Evolutionary conservation across 768 basidiomycete species (phyloP).

Genomic region (Mycena rosella): DNA sequence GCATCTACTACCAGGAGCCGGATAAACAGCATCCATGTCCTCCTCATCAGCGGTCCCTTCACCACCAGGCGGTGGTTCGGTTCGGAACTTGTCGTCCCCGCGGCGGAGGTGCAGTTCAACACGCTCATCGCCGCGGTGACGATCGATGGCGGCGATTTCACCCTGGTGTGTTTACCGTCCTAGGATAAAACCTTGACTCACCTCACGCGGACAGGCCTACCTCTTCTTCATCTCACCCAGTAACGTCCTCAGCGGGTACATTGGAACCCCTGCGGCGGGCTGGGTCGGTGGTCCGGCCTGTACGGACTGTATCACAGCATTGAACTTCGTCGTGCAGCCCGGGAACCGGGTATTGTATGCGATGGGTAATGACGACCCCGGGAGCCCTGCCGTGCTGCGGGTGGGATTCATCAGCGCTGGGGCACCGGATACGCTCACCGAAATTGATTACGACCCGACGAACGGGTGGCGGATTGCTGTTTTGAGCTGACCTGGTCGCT

Average conservation of each 20-base stretch:
- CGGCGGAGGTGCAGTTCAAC: background rate
- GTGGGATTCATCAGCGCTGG: conserved; percentile 4
- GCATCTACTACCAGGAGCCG: background rate
- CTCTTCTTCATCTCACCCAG: background rate
- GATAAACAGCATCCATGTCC: background rate
- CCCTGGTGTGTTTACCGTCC: background rate
- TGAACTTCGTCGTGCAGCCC: background rate
- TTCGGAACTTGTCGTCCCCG: background rate
- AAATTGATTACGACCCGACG: background rate
- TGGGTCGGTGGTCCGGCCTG: background rate
- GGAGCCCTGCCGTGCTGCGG: background rate
- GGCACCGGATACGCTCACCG: background rate
- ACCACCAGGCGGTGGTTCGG: background rate
- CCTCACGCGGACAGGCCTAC: background rate
- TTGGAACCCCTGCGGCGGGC: background rate
- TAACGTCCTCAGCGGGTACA: background rate
- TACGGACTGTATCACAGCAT: background rate
- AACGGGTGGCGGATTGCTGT: conserved; percentile 1
- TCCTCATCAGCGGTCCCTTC: background rate
- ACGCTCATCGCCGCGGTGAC: background rate
- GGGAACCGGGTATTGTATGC: background rate
- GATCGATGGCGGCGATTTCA: background rate
- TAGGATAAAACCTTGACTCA: background rate
- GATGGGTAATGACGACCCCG: background rate
- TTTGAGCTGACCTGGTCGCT: no score